These are phyloP conservation scores for Cyclotella choctawhatcheeana DNA, from an alignment of 108 stramenopile species.

Conservation along the genomic window DNA sequence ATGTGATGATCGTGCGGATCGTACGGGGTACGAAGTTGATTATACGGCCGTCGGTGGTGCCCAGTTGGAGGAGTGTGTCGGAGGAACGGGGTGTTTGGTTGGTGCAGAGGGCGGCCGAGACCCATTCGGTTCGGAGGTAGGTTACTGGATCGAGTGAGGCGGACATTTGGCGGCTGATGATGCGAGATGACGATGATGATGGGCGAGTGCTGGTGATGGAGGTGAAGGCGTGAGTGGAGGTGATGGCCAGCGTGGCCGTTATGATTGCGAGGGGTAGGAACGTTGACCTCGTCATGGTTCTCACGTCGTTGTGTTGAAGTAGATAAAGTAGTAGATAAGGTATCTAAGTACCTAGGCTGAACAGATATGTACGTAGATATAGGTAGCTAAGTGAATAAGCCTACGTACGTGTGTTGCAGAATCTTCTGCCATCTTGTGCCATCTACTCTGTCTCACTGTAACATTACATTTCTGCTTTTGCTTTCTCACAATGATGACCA, in stretches of 20 bases:
- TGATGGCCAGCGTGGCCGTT: neutral
- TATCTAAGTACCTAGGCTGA: too few species aligned
- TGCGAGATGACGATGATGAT: neutral
- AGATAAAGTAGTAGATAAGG: too few species aligned
- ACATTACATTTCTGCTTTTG: too few species aligned
- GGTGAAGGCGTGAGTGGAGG: neutral
- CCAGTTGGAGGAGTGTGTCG: conserved; percentile 72
- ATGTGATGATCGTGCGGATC: conserved; percentile 74
- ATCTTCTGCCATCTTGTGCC: too few species aligned
- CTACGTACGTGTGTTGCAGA: too few species aligned
- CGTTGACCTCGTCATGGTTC: neutral
- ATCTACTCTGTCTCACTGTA: too few species aligned
- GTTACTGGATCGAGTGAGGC: conserved; percentile 73
- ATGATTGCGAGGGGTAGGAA: neutral
- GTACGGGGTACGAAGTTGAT: conserved; percentile 87
- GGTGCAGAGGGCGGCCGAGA: conserved; percentile 80
- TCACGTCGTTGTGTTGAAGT: too few species aligned
- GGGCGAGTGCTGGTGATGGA: neutral
- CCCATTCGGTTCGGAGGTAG: conserved; percentile 87
- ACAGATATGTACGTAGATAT: too few species aligned
- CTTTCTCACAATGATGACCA: too few species aligned
- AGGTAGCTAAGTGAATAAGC: too few species aligned
- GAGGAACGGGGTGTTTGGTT: conserved; percentile 85
- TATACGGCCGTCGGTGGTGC: conserved; percentile 76
- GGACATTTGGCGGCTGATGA: neutral